These are phyloP conservation scores for Leccinum broughii DNA, from an alignment of 768 basidiomycete species.

Conservation along the genomic window DNA sequence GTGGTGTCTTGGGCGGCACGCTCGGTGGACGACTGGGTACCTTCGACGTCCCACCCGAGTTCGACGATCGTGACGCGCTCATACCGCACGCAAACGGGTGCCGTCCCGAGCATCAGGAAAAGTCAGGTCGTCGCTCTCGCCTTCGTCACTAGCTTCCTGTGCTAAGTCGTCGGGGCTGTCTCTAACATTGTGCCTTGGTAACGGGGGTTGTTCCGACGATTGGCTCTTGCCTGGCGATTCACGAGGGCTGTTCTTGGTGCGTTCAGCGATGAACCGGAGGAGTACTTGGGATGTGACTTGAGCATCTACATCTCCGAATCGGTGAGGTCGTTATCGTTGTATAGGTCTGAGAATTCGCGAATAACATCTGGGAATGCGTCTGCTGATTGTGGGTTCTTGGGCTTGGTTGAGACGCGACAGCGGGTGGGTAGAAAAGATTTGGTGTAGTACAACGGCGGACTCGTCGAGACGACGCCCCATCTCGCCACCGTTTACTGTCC, in stretches of 20 bases:
- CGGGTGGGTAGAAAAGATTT: slow-evolving; percentile 67
- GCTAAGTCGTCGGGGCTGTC: slow-evolving; percentile 35
- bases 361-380: slow-evolving; percentile 72
- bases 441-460: slow-evolving; percentile 12
- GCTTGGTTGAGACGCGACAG: slow-evolving; percentile 56
- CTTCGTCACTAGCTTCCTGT: slow-evolving; percentile 37
- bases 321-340: slow-evolving; percentile 58
- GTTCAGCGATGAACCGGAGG: slow-evolving; percentile 62
- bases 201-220: slow-evolving; percentile 9
- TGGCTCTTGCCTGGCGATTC: slow-evolving; percentile 27
- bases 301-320: slow-evolving; percentile 63
- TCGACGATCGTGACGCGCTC: slow-evolving; percentile 53
- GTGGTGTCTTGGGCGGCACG: slow-evolving; percentile 54
- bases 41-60: slow-evolving; percentile 49
- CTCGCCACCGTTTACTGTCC: too few relatives aligned
- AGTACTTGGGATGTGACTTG: slow-evolving; percentile 67
- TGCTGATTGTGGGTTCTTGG: slow-evolving; percentile 66
- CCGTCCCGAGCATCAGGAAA: slow-evolving; percentile 41
- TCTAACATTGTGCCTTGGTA: slow-evolving; percentile 7
- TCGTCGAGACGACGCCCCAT: too few relatives aligned
- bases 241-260: slow-evolving; percentile 43
- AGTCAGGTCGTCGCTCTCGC: slow-evolving; percentile 37
- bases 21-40: slow-evolving; percentile 54
- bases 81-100: slow-evolving; percentile 21
- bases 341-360: slow-evolving; percentile 57